Evolutionary conservation across 306 rosid genomes (phyloP).

Genomic region (Prunus persica): DNA sequence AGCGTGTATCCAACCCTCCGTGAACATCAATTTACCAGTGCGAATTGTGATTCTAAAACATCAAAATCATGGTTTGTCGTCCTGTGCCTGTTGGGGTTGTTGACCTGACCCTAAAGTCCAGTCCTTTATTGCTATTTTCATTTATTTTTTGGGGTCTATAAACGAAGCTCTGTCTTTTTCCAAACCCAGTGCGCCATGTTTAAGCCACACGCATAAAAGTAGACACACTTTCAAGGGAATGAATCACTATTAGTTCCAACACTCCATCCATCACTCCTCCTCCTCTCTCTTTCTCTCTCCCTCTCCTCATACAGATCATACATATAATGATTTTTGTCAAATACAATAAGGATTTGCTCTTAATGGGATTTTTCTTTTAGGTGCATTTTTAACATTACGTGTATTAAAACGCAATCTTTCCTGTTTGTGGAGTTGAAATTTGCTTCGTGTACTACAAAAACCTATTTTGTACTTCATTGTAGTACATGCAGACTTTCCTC

Average conservation of each 20-base stretch:
- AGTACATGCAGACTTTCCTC: conserved; percentile 11
- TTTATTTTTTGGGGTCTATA: not conserved
- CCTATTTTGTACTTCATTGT: conserved; percentile 3
- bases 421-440: not conserved
- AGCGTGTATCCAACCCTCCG: not conserved
- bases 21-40: too few relatives aligned
- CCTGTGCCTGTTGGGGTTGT: not conserved
- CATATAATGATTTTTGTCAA: not conserved
- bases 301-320: not conserved
- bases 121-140: not conserved
- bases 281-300: not conserved
- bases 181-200: not conserved
- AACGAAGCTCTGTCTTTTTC: not conserved
- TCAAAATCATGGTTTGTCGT: not conserved
- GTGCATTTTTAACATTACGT: not conserved
- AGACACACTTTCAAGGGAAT: not conserved
- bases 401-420: not conserved
- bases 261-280: conserved; percentile 3
- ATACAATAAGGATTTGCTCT: not conserved
- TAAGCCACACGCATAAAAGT: conserved; percentile 1
- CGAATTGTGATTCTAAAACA: too few relatives aligned
- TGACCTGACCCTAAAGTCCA: not conserved
- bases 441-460: conserved; percentile 11
- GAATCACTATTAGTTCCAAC: not conserved
- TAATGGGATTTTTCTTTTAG: too few relatives aligned